A percentile compares a stretch with the other conserved stretches of the same genome.
Evolutionary conservation across 73 alveolate genomes (phyloP).

Genomic region (Uronychia setigera): DNA sequence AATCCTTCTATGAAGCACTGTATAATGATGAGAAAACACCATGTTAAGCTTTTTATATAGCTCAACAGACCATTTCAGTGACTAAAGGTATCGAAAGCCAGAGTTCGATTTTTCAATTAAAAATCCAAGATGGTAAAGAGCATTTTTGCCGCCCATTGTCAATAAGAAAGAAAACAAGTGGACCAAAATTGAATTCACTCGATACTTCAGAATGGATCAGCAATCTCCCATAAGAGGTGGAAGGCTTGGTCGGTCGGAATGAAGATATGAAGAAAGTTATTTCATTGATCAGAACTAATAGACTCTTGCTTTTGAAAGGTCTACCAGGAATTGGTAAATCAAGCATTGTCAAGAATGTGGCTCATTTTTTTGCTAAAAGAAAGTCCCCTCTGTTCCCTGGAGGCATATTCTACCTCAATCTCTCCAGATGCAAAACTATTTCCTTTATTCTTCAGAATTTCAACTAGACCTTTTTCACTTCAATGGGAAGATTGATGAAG

Average conservation of each 20-base stretch:
- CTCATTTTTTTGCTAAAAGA: conserved; percentile 9
- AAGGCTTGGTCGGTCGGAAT: conserved; percentile 24
- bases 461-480: conserved; percentile 10
- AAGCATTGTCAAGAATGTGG: conserved; percentile 11
- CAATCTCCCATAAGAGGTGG: conserved; percentile 17
- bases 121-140: conserved; percentile 9
- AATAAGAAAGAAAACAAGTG: background rate
- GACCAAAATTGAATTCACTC: background rate
- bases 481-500: conserved; percentile 14
- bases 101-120: conserved; percentile 11
- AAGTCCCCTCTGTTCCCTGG: conserved; percentile 1
- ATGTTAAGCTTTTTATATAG: conserved; percentile 30
- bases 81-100: conserved; percentile 21
- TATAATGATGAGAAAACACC: conserved; percentile 20
- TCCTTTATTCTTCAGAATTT: conserved; percentile 1
- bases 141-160: conserved; percentile 17
- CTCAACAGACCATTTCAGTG: conserved; percentile 15
- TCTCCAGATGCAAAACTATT: background rate
- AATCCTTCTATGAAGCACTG: conserved; percentile 15
- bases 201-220: background rate
- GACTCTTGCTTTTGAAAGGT: conserved; percentile 16
- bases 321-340: conserved; percentile 37
- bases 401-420: conserved; percentile 21
- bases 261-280: conserved; percentile 22
- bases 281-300: background rate